These are phyloP conservation scores for Fusarium vanettenii DNA, from an alignment of 2,329 filamentous ascomycete genomes.

Conservation along the genomic window DNA sequence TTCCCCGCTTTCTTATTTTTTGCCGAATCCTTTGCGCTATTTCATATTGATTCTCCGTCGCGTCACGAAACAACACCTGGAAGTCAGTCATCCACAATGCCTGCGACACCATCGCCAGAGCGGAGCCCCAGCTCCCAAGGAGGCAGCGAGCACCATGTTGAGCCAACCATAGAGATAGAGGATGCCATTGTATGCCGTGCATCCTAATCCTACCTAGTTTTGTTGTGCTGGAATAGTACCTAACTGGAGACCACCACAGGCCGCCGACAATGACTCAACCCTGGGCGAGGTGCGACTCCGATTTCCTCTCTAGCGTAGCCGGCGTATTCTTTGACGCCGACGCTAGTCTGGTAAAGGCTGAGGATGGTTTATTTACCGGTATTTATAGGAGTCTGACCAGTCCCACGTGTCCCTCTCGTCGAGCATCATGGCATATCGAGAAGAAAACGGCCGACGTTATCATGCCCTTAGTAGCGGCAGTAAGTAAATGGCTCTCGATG, in stretches of 20 bases:
- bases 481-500: constrained; percentile 29
- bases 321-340: background rate
- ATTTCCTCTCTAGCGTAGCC: background rate
- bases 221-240: background rate
- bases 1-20: background rate
- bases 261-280: background rate
- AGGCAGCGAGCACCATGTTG: background rate
- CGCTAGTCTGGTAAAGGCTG: background rate
- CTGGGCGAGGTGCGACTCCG: background rate
- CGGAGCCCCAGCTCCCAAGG: background rate
- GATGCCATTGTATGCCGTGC: background rate
- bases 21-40: background rate
- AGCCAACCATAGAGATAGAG: background rate
- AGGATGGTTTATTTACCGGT: background rate
- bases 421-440: background rate
- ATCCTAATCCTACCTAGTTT: background rate
- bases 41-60: background rate
- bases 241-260: background rate
- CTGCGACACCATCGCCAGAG: background rate
- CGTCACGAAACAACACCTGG: background rate
- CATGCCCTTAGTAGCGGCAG: background rate
- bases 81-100: background rate
- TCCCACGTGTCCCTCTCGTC: background rate
- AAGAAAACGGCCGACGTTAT: background rate
- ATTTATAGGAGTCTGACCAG: background rate